Base-by-base conservation (phyloP, 1,284 basidiomycete species). In the Cystobasidiaceae sp. region DNA sequence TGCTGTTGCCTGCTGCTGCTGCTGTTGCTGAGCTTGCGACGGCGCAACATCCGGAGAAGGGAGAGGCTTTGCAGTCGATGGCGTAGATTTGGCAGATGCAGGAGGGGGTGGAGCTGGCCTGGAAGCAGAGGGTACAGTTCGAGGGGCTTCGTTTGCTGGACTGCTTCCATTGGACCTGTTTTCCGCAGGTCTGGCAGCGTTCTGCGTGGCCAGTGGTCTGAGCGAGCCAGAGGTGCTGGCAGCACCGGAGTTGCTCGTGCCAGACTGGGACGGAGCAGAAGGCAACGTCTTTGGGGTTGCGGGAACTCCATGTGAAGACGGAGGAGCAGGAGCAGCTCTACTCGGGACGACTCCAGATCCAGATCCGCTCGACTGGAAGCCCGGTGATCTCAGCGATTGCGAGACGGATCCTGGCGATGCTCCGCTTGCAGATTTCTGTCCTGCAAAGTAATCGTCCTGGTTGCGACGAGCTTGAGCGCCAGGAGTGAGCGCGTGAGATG, bases 21-120 rank as follows among this genome's bases (percentile, higher is more conserved):
- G 54, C 19, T 43, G 54, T 17, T 57, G 54, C 21, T 57, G 44
- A 17, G 44, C 56, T 28, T 46, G 37, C 37, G 37, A 39, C 11
- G 19, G 23, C n/a, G n/a, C n/a, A n/a, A n/a, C 37, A 27, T 44
- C 60, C 13, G 60, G 25, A 25, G 82, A 79, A 2, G 81, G 74
- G 43, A 76, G 78, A 1, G 82, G 79, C 15, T 75, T 71, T 7
- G 78, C 70, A 23, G 77, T 80, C 19, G 82, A 81, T 11, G 85
- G 81, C 0, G 82, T 78, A 2, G 84, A 82, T 75, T 86, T 85
- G 83, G 79, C 9, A 83, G 80, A 7, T 81, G 79, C 27, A 77
- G 79, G 28, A 79, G 81, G n/a, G 79, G 79, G 62, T 81, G 76
- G 39, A 81, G 73, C 4, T 81, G 82, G n/a, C 75, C 30, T 3